phyloP scores from a whole-genome alignment of 257 asterid species.

The Nicotiana knightiana region DNA sequence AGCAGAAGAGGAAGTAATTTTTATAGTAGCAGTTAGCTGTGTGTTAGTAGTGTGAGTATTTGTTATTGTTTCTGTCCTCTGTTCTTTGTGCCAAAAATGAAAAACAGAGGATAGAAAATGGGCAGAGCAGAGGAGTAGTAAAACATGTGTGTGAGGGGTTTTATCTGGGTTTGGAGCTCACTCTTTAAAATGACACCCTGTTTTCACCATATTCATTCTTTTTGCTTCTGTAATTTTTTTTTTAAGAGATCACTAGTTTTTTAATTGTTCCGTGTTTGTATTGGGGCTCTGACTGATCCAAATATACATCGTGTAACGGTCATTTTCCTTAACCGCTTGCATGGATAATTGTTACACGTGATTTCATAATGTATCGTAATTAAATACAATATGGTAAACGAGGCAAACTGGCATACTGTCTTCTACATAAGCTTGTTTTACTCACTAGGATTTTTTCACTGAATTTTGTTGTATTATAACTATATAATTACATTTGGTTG shows the following conservation, averaged over 20 bases:
- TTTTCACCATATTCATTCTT: not conserved
- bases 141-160: not conserved
- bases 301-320: too few species aligned
- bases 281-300: too few species aligned
- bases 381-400: too few species aligned
- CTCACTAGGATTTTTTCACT: too few species aligned
- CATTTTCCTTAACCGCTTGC: too few species aligned
- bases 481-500: not conserved
- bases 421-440: not conserved
- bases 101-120: conserved; percentile 28
- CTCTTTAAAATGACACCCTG: not conserved
- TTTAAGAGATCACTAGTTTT: too few species aligned
- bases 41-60: not conserved
- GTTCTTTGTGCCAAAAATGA: conserved; percentile 30
- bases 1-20: not conserved
- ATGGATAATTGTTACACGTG: too few species aligned
- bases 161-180: conserved; percentile 1
- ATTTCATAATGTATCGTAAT: too few species aligned
- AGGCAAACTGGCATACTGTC: not conserved
- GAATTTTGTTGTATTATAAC: not conserved
- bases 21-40: not conserved
- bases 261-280: too few species aligned
- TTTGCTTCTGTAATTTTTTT: not conserved
- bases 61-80: conserved; percentile 11
- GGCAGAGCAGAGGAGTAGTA: conserved; percentile 5